Percentiles rank a stretch among this genome's conserved stretches.
phyloP scores from a whole-genome alignment of 805 yeast species.

The Sugiyamaella boreocaroliniensis region DNA sequence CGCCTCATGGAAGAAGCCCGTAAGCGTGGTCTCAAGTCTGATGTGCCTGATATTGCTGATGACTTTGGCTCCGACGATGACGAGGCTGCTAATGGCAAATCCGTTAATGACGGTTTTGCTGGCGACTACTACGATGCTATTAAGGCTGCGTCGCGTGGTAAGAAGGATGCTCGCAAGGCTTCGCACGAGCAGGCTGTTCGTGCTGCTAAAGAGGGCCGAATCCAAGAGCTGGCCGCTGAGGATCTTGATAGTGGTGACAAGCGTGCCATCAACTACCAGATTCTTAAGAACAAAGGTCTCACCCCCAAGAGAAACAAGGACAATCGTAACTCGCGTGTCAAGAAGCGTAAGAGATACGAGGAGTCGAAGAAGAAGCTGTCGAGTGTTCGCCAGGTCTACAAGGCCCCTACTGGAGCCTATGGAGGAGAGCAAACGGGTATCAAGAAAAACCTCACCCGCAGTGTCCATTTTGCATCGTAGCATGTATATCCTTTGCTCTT shows the following conservation, averaged over 20 bases:
- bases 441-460: constrained; percentile 84
- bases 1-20: constrained; percentile 83
- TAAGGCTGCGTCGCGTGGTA: constrained; percentile 40
- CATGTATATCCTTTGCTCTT: not conserved
- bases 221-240: constrained; percentile 62
- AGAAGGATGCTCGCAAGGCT: constrained; percentile 47
- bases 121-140: constrained; percentile 54
- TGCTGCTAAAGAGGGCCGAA: constrained; percentile 80
- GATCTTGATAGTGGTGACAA: constrained; percentile 70
- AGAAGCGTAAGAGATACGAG: constrained; percentile 96
- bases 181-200: constrained; percentile 65
- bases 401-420: constrained; percentile 68
- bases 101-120: constrained; percentile 33
- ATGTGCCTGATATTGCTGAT: constrained; percentile 27
- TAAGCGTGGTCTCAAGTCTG: constrained; percentile 66
- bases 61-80: constrained; percentile 31
- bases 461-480: constrained; percentile 54
- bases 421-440: constrained; percentile 97
- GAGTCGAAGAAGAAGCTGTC: constrained; percentile 89
- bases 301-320: constrained; percentile 92
- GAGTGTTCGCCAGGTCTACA: constrained; percentile 85
- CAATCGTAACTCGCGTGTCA: constrained; percentile 90
- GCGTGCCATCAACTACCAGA: constrained; percentile 92
- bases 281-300: constrained; percentile 91
- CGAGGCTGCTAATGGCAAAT: constrained; percentile 11